Conservation (phyloP, 805 yeast genomes). For the Zygosaccharomyces lentus region DNA sequence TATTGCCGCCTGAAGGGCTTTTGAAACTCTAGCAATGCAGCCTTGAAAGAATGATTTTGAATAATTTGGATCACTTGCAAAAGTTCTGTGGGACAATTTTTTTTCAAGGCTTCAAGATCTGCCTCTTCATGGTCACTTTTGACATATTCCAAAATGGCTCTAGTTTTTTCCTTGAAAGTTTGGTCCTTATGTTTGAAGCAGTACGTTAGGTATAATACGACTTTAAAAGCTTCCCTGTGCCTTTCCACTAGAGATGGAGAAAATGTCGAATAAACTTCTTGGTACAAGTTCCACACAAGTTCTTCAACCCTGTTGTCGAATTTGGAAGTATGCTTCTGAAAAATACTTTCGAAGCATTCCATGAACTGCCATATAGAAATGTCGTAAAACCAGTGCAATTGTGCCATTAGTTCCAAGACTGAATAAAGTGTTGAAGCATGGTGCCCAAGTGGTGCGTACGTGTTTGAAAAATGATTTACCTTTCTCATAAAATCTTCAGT, state of each 20-base stretch:
- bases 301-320: conserved; percentile 24
- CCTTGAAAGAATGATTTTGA: conserved; percentile 12
- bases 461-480: conserved; percentile 45
- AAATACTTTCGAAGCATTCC: conserved; percentile 34
- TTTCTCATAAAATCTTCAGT: conserved; percentile 51
- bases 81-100: background rate
- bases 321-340: conserved; percentile 17
- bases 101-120: background rate
- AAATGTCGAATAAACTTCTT: conserved; percentile 42
- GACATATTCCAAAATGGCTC: background rate
- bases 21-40: conserved; percentile 9
- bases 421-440: conserved; percentile 50
- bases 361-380: conserved; percentile 49
- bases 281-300: conserved; percentile 41
- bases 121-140: background rate
- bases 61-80: background rate
- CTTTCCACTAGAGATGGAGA: conserved; percentile 44
- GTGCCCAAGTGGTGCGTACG: conserved; percentile 52
- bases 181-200: conserved; percentile 11
- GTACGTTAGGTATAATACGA: conserved; percentile 35
- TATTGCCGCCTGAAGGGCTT: background rate
- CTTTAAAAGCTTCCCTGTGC: conserved; percentile 45
- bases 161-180: conserved; percentile 6
- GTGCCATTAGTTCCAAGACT: conserved; percentile 41
- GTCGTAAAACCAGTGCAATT: conserved; percentile 52